Percentiles rank a stretch among this genome's conserved stretches.
Evolutionary conservation across 176 grass and related monocot genomes (phyloP).

Genomic region (Rhipidocladum racemiflorum): DNA sequence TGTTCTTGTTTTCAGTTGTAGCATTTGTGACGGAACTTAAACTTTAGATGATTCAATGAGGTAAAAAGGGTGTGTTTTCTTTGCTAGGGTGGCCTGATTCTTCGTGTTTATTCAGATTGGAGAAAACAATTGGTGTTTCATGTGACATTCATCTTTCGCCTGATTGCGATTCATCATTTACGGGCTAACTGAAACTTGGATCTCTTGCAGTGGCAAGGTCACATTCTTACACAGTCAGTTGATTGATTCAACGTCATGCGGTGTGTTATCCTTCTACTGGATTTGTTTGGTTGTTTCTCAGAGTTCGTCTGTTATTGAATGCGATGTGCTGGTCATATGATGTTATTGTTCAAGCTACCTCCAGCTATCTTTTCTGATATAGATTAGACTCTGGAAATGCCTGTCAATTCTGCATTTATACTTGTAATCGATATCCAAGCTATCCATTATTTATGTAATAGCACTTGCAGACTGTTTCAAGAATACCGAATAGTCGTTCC

Average conservation of each 20-base stretch:
- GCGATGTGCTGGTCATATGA: background rate
- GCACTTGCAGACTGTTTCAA: background rate
- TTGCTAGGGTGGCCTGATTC: slow-evolving; percentile 15
- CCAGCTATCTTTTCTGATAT: background rate
- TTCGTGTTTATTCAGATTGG: slow-evolving; percentile 29
- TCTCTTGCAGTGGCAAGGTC: background rate
- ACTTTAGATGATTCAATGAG: slow-evolving; percentile 22
- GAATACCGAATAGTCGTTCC: background rate
- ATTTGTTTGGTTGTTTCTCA: background rate
- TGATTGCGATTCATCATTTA: background rate
- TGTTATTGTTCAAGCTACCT: background rate
- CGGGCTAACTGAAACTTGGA: background rate
- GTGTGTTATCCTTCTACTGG: background rate
- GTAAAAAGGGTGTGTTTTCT: slow-evolving; percentile 26
- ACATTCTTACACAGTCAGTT: background rate
- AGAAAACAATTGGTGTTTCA: slow-evolving; percentile 2
- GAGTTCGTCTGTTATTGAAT: background rate
- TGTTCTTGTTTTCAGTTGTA: slow-evolving; percentile 35
- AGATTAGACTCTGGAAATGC: background rate
- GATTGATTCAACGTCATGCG: background rate
- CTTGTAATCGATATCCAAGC: slow-evolving; percentile 8
- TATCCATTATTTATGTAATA: background rate
- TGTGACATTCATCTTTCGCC: background rate
- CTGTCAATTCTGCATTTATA: background rate
- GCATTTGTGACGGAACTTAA: background rate